Percentiles rank a stretch among this genome's conserved stretches.
These are phyloP conservation scores for Penicillium sp. DNA, from an alignment of 2,329 filamentous ascomycete genomes.

Conservation along the genomic window DNA sequence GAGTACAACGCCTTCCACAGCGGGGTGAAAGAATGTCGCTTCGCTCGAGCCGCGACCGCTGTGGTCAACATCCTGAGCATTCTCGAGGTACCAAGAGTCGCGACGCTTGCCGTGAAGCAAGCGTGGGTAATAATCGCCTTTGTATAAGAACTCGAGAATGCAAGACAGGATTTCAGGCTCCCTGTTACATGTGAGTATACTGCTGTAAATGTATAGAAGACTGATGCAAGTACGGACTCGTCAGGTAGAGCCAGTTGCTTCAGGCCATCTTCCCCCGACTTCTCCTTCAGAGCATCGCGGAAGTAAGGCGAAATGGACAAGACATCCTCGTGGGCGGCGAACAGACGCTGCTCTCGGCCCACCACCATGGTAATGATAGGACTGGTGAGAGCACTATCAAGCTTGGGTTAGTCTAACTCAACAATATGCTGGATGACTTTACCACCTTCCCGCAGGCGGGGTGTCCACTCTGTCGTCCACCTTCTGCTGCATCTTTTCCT, in stretches of 20 bases:
- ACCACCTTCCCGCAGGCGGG: slow-evolving; percentile 52
- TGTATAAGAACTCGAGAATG: slow-evolving; percentile 95
- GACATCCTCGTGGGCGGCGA: slow-evolving; percentile 93
- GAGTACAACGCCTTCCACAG: slow-evolving; percentile 72
- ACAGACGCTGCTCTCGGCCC: slow-evolving; percentile 80
- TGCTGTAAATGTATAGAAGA: not conserved
- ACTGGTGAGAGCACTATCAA: slow-evolving; percentile 52
- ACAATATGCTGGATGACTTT: not conserved
- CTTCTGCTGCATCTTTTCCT: slow-evolving; percentile 85
- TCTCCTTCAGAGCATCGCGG: slow-evolving; percentile 66
- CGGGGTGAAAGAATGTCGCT: slow-evolving; percentile 74
- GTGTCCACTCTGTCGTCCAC: slow-evolving; percentile 70
- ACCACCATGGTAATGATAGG: slow-evolving; percentile 86
- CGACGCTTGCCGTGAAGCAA: slow-evolving; percentile 82
- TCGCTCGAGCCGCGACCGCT: slow-evolving; percentile 63
- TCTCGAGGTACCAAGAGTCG: slow-evolving; percentile 88
- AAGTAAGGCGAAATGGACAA: slow-evolving; percentile 84
- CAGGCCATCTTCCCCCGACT: slow-evolving; percentile 67
- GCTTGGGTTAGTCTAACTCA: slow-evolving; percentile 12
- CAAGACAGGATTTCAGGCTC: slow-evolving; percentile 92
- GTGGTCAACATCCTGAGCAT: slow-evolving; percentile 56
- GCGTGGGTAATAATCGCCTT: slow-evolving; percentile 91
- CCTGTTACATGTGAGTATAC: slow-evolving; percentile 44
- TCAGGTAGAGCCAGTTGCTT: slow-evolving; percentile 76
- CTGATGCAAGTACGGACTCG: slow-evolving; percentile 40